Evolutionary conservation across 192 early-diverging fungal genomes (phyloP).

Genomic region (Linnemannia hyalina): DNA sequence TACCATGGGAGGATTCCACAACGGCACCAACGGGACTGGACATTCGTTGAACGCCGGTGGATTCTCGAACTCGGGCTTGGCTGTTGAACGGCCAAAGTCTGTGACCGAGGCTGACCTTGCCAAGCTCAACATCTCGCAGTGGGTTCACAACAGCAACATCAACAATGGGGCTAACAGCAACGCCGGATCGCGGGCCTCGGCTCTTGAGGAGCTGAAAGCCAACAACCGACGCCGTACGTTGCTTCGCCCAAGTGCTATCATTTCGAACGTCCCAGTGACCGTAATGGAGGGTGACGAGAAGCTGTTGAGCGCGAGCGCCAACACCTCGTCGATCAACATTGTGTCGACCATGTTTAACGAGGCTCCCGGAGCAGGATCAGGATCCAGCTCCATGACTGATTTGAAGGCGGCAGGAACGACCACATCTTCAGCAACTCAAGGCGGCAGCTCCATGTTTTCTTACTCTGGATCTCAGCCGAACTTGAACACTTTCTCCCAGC

Average conservation of each 20-base stretch:
- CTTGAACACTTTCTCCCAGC: slow-evolving; percentile 25
- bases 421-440: slow-evolving; percentile 30
- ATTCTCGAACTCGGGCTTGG: slow-evolving; percentile 35
- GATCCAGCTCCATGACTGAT: slow-evolving; percentile 23
- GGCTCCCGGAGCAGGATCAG: slow-evolving; percentile 22
- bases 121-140: slow-evolving; percentile 45
- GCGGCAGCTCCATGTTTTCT: slow-evolving; percentile 13
- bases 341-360: slow-evolving; percentile 56
- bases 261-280: slow-evolving; percentile 54
- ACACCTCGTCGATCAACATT: slow-evolving; percentile 56
- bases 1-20: slow-evolving; percentile 48
- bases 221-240: slow-evolving; percentile 47
- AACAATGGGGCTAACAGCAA: not conserved
- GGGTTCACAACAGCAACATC: slow-evolving; percentile 39
- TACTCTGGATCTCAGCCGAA: slow-evolving; percentile 22
- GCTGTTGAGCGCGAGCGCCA: slow-evolving; percentile 56
- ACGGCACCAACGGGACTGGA: slow-evolving; percentile 49
- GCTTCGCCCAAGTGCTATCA: slow-evolving; percentile 54
- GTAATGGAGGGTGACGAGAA: slow-evolving; percentile 56
- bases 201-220: slow-evolving; percentile 48
- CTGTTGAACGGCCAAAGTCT: slow-evolving; percentile 57
- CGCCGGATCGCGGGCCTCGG: not conserved
- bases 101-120: slow-evolving; percentile 51
- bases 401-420: not conserved
- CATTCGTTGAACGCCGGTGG: slow-evolving; percentile 35